A percentile compares a stretch with the other conserved stretches of the same genome.
These are phyloP conservation scores for Aphanomyces invadans DNA, from an alignment of 352 stramenopile genomes.

Conservation along the genomic window DNA sequence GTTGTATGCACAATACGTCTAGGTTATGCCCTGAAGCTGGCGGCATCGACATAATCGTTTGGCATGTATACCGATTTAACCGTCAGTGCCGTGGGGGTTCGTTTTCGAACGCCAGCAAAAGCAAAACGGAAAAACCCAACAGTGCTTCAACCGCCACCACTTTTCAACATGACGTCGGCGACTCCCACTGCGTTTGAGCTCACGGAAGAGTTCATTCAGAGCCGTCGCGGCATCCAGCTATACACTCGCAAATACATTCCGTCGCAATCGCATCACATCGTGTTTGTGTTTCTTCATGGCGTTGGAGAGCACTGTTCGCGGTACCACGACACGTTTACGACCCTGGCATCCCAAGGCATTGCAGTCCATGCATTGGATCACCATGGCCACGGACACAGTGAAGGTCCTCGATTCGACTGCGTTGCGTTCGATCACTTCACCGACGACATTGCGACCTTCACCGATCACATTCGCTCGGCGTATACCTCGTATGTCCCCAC, in stretches of 20 bases:
- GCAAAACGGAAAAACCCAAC: no score
- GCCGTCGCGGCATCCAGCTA: not conserved
- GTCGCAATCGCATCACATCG: not conserved
- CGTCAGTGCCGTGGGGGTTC: no score
- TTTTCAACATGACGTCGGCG: no score
- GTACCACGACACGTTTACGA: not conserved
- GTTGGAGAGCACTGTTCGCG: conserved; percentile 17
- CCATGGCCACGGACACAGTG: conserved; percentile 17
- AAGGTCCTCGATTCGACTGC: conserved; percentile 7
- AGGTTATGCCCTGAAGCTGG: no score
- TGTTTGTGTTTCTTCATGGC: conserved; percentile 15
- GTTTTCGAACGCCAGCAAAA: no score
- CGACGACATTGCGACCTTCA: conserved; percentile 6
- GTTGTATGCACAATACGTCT: no score
- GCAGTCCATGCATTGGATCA: conserved; percentile 21
- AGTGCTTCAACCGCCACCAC: no score
- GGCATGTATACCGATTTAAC: no score
- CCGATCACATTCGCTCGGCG: not conserved
- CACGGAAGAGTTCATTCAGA: conserved; percentile 2
- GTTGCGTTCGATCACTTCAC: conserved; percentile 3
- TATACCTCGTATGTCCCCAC: not conserved
- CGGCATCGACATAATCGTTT: no score
- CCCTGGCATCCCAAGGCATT: not conserved
- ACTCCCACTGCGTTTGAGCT: not conserved
- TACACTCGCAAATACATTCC: conserved; percentile 24